Evolutionary conservation across 2,329 filamentous ascomycete genomes (phyloP).

Genomic region (Aspergillus sergii): DNA sequence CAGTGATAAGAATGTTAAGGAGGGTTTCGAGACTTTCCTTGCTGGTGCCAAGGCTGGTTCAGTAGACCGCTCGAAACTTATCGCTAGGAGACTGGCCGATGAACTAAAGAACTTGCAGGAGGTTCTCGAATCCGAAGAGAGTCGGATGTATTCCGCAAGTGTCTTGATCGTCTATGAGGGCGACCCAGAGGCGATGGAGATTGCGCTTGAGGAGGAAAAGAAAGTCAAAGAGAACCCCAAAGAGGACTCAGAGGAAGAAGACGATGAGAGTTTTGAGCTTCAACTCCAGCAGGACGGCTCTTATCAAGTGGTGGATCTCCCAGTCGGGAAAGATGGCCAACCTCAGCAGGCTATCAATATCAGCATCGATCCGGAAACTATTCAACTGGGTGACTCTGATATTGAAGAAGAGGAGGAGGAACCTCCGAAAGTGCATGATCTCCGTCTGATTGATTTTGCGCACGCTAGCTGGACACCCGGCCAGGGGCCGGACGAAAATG

Average conservation of each 20-base stretch:
- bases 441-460: conserved; percentile 96
- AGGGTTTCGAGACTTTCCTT: conserved; percentile 62
- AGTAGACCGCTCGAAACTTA: conserved; percentile 46
- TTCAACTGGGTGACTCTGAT: conserved; percentile 50
- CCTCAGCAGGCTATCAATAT: conserved; percentile 37
- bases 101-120: conserved; percentile 49
- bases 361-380: conserved; percentile 37
- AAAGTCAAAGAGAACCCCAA: conserved; percentile 30
- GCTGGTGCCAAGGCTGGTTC: conserved; percentile 45
- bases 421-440: conserved; percentile 68
- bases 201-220: conserved; percentile 49
- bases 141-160: conserved; percentile 68
- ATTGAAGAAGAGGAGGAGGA: conserved; percentile 59
- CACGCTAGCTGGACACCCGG: conserved; percentile 85
- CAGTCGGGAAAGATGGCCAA: conserved; percentile 31
- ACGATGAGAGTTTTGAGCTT: conserved; percentile 32
- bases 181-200: conserved; percentile 57
- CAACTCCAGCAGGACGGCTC: conserved; percentile 31
- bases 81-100: conserved; percentile 44
- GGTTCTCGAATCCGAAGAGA: conserved; percentile 60
- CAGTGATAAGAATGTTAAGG: conserved; percentile 55
- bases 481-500: conserved; percentile 82
- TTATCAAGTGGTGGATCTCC: conserved; percentile 34
- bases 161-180: conserved; percentile 69
- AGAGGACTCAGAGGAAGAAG: conserved; percentile 38